phyloP scores from a whole-genome alignment of 2,329 filamentous ascomycete genomes.

The Botrytis medusae region DNA sequence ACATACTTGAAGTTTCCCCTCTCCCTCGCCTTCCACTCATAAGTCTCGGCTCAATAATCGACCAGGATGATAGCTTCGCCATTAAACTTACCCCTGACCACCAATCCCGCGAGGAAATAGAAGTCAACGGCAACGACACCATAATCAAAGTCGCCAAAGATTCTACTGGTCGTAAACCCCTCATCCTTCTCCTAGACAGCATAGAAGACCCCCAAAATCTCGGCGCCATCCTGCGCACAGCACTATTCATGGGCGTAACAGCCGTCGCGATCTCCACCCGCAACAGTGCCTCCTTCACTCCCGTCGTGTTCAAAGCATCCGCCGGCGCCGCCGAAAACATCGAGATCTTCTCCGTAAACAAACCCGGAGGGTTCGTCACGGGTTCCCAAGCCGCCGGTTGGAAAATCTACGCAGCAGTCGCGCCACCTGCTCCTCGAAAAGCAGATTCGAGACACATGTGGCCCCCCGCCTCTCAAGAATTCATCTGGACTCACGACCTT shows the following conservation, averaged over 20 bases:
- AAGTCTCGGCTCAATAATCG: constrained; percentile 46
- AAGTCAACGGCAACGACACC: constrained; percentile 66
- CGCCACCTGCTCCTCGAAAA: constrained; percentile 44
- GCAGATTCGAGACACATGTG: constrained; percentile 18
- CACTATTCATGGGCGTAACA: constrained; percentile 86
- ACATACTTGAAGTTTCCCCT: constrained; percentile 82
- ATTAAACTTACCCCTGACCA: constrained; percentile 62
- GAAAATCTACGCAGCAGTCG: constrained; percentile 77
- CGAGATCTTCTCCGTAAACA: constrained; percentile 67
- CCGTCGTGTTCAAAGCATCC: constrained; percentile 81
- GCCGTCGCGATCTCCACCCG: constrained; percentile 75
- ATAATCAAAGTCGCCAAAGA: constrained; percentile 45
- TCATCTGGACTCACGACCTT: constrained; percentile 50
- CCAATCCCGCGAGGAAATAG: constrained; percentile 72
- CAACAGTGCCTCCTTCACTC: constrained; percentile 71
- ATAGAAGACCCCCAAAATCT: constrained; percentile 87
- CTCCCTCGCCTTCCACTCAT: constrained; percentile 70
- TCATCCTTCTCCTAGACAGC: constrained; percentile 72
- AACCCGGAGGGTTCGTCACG: constrained; percentile 68
- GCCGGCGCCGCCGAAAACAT: constrained; percentile 84
- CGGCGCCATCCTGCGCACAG: constrained; percentile 83
- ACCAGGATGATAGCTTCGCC: constrained; percentile 41
- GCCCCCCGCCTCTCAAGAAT: background rate
- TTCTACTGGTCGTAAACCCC: constrained; percentile 55
- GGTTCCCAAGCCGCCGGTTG: constrained; percentile 71